A percentile compares a stretch with the other conserved stretches of the same genome.
Evolutionary conservation across 306 rosid species (phyloP).

Genomic region (Cercis canadensis): DNA sequence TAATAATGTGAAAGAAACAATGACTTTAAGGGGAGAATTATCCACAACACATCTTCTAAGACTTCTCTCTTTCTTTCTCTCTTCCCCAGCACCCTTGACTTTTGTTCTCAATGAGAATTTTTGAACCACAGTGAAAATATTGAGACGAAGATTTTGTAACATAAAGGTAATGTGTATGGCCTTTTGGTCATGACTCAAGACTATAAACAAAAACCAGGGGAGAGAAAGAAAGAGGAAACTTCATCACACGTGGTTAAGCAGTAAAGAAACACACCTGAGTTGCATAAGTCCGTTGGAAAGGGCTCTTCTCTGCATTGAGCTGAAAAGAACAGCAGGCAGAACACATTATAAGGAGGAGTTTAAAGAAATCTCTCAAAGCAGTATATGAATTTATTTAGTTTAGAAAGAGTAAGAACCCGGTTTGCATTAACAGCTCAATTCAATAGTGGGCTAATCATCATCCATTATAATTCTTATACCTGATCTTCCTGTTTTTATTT

Average conservation of each 20-base stretch:
- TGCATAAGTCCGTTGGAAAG: constrained; percentile 97
- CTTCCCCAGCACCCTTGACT: neutral
- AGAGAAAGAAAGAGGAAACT: constrained; percentile 21
- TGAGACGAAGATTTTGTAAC: constrained; percentile 18
- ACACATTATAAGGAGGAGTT: constrained; percentile 26
- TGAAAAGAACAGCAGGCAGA: constrained; percentile 51
- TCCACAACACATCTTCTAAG: constrained; percentile 10
- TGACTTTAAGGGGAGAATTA: constrained; percentile 4
- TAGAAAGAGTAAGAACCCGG: constrained; percentile 15
- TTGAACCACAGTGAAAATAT: constrained; percentile 20
- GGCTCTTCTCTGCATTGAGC: constrained; percentile 97
- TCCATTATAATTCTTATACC: neutral
- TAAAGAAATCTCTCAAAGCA: constrained; percentile 22
- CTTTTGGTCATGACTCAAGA: constrained; percentile 1
- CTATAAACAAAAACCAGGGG: constrained; percentile 5
- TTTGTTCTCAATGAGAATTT: constrained; percentile 7
- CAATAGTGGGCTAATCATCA: neutral
- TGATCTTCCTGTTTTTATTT: constrained; percentile 4
- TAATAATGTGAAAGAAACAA: constrained; percentile 6
- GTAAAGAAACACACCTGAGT: constrained; percentile 69
- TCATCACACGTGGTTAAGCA: neutral
- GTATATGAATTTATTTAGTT: constrained; percentile 8
- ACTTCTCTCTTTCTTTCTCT: neutral
- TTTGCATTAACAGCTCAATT: constrained; percentile 3
- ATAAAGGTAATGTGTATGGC: constrained; percentile 8